A percentile compares a stretch with the other conserved stretches of the same genome.
Evolutionary conservation across 2,329 filamentous ascomycete genomes (phyloP).

Genomic region (Tolypocladium endophyticum): DNA sequence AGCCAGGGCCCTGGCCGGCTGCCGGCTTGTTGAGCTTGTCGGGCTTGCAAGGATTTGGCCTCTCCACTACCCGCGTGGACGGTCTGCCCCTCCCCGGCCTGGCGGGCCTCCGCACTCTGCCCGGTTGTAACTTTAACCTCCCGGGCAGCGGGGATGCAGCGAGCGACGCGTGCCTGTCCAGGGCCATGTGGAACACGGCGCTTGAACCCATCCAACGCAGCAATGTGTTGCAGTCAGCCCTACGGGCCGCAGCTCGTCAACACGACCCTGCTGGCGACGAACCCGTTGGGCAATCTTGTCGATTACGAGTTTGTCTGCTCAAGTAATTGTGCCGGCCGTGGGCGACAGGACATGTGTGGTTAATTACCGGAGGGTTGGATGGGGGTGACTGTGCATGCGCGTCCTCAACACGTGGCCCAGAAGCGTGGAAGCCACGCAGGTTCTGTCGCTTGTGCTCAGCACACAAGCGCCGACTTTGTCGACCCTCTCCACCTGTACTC

Average conservation of each 20-base stretch:
- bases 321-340: too few relatives aligned
- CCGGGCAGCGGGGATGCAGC: conserved; percentile 2
- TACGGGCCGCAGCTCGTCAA: neutral
- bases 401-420: neutral
- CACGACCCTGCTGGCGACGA: neutral
- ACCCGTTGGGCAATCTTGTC: neutral
- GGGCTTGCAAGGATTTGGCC: conserved; percentile 1
- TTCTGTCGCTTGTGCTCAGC: neutral
- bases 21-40: neutral
- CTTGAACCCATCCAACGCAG: neutral
- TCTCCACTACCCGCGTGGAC: neutral
- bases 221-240: neutral
- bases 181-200: conserved; percentile 1
- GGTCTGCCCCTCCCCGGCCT: neutral
- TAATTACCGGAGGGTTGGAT: too few relatives aligned
- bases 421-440: neutral
- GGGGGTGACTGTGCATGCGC: too few relatives aligned
- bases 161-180: neutral
- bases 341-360: neutral
- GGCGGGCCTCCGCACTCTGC: conserved; percentile 1
- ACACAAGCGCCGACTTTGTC: neutral
- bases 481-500: neutral
- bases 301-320: neutral
- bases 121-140: conserved; percentile 3
- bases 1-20: neutral